These are phyloP conservation scores for Flueggea neowawraea DNA, from an alignment of 441 rosid genomes.

Conservation along the genomic window DNA sequence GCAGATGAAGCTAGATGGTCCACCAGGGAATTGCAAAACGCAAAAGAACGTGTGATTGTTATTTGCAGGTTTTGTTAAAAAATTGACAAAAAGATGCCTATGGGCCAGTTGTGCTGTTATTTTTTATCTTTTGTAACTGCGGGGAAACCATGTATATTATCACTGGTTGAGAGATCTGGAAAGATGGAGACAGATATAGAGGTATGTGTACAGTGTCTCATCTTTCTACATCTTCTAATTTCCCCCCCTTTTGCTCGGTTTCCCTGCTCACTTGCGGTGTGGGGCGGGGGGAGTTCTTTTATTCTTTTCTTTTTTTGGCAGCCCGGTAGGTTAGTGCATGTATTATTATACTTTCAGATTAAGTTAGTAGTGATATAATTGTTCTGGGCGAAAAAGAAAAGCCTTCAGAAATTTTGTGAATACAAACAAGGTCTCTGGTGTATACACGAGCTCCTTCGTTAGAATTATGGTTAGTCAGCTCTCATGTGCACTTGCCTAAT, in stretches of 20 bases:
- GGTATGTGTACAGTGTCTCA: slow-evolving; percentile 70
- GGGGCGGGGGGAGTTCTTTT: slow-evolving; percentile 11
- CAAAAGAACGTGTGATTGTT: slow-evolving; percentile 17
- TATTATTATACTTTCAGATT: slow-evolving; percentile 39
- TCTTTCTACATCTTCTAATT: slow-evolving; percentile 36
- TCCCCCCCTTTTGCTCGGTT: slow-evolving; percentile 18
- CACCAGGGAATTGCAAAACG: slow-evolving; percentile 30
- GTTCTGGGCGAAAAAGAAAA: slow-evolving; percentile 28
- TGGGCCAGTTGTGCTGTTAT: slow-evolving; percentile 12
- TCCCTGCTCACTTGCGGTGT: slow-evolving; percentile 24
- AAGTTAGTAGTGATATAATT: slow-evolving; percentile 42
- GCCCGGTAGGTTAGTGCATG: slow-evolving; percentile 52
- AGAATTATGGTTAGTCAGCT: too few species aligned
- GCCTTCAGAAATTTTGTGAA: slow-evolving; percentile 50
- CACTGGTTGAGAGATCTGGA: slow-evolving; percentile 51
- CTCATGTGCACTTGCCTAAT: too few species aligned
- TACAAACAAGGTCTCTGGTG: slow-evolving; percentile 28
- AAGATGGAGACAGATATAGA: slow-evolving; percentile 55
- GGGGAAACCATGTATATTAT: slow-evolving; percentile 56
- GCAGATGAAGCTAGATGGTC: slow-evolving; percentile 61
- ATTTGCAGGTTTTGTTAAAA: slow-evolving; percentile 26
- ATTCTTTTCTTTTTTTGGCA: slow-evolving; percentile 25
- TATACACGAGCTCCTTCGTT: slow-evolving; percentile 7
- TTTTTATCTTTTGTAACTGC: slow-evolving; percentile 1
- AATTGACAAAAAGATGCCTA: slow-evolving; percentile 17